Base-by-base conservation (phyloP, 177 flowering plant genomes). In the Telopea speciosissima region DNA sequence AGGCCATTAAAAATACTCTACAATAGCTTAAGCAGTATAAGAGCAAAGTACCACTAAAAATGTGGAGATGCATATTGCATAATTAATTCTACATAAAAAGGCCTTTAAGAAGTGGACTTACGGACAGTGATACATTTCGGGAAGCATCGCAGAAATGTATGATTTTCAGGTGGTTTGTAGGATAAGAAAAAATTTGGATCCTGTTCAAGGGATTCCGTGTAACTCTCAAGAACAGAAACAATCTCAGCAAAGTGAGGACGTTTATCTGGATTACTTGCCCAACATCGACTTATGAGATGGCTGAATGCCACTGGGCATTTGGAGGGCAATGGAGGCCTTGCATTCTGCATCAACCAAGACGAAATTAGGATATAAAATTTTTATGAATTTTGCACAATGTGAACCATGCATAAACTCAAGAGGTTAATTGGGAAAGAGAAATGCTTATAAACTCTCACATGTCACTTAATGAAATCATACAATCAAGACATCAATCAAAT, bases 241-340 rank as follows among this genome's bases (percentile, higher is more conserved):
- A 94, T 90, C 85, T 92, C 90, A 25, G 85, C 85, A 70, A 94
- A 94, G 65, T 88, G 87, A 17, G 98, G 98, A 22, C 98, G 72
- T 58, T 77, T 89, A 31, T 85, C 81, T 14, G 97, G 95, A 79
- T 86, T 88, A 70, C 83, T 85, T 22, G 96, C 79, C 97, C 98
- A 94, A 80, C 98, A 91, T 60, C 87, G 82, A 65, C 68, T 82
- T 76, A 91, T 89, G 73, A 94, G 92, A 65, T 75, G 83, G 68
- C 86, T 74, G 54, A 90, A 78, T 65, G 90, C 93, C 67, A 62
- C 0, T 0, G 97, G 97, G 65, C 95, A 89, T 59, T 74, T 59
- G 12, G 87, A 17, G 5, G 92, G 90, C 70, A 94, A 73, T 45
- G 93, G 90, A 23, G 98, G 98, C 74, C 98, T 86, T 36, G 92